Conservation (phyloP, 2,329 filamentous ascomycete genomes). For the Clonostachys rosea region DNA sequence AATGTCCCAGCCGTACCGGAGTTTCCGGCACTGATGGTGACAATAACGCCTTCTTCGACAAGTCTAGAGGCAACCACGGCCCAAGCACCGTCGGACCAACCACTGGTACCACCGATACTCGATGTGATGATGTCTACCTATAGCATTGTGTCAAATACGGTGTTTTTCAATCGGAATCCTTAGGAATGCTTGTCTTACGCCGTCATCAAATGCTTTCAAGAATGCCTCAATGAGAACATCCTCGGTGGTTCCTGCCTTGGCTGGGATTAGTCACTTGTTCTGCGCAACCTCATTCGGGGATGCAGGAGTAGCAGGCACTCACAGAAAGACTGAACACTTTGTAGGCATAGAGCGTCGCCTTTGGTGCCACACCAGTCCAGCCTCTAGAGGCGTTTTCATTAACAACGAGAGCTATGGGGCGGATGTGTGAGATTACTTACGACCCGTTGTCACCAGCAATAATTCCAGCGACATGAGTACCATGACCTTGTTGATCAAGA, state of each 20-base stretch:
- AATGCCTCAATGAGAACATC: conserved; percentile 25
- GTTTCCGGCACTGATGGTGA: conserved; percentile 48
- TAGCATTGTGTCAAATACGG: background rate
- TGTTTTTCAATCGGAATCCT: background rate
- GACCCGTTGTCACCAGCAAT: conserved; percentile 15
- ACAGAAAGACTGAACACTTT: conserved; percentile 12
- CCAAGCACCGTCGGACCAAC: conserved; percentile 35
- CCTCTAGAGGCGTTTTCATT: too few relatives aligned
- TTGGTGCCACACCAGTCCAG: conserved; percentile 19
- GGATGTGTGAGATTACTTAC: too few relatives aligned
- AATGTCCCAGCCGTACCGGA: conserved; percentile 42
- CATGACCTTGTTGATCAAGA: conserved; percentile 14
- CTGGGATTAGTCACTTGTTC: background rate
- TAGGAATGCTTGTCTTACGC: conserved; percentile 8
- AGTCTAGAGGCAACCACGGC: conserved; percentile 31
- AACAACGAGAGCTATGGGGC: too few relatives aligned
- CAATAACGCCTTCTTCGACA: conserved; percentile 37
- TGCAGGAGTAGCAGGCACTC: too few relatives aligned
- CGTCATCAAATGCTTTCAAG: conserved; percentile 23
- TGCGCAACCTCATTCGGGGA: too few relatives aligned
- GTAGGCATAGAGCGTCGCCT: conserved; percentile 16
- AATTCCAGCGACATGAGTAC: conserved; percentile 23
- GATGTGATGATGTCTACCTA: conserved; percentile 37
- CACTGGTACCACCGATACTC: conserved; percentile 28
- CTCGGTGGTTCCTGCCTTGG: conserved; percentile 11